Evolutionary conservation across 441 rosid genomes (phyloP).

Genomic region (Dalechampia spathulata): DNA sequence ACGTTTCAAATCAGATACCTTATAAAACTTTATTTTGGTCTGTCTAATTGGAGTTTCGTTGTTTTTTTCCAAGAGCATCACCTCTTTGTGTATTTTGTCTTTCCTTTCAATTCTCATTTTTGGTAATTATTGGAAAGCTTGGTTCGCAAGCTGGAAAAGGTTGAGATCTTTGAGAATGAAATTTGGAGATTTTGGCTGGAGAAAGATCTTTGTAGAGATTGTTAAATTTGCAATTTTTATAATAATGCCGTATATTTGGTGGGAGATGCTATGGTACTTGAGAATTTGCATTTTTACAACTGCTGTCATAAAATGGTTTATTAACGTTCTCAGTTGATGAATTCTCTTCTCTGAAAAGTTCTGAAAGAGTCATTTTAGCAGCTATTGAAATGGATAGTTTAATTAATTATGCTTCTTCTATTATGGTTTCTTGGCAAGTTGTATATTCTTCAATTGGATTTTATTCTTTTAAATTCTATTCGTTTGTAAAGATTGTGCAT

Average conservation of each 20-base stretch:
- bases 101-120: too few relatives aligned
- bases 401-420: not conserved
- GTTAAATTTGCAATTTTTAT: not conserved
- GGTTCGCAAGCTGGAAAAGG: too few relatives aligned
- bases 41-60: too few relatives aligned
- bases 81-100: too few relatives aligned
- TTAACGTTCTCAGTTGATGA: not conserved
- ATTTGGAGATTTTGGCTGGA: not conserved
- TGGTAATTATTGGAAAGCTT: too few relatives aligned
- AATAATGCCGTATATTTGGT: not conserved
- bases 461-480: not conserved
- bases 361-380: not conserved
- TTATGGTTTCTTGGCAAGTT: not conserved
- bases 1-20: too few relatives aligned
- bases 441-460: not conserved
- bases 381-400: not conserved
- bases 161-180: not conserved
- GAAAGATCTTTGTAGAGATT: not conserved
- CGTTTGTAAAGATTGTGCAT: not conserved
- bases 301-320: not conserved
- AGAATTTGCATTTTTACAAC: not conserved
- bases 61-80: too few relatives aligned
- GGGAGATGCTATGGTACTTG: not conserved
- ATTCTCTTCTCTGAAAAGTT: not conserved
- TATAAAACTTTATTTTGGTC: too few relatives aligned